Percentiles rank a stretch among this genome's conserved stretches.
These are phyloP conservation scores for Apiospora rasikravindrae DNA, from an alignment of 2,329 filamentous ascomycete species.

Conservation along the genomic window DNA sequence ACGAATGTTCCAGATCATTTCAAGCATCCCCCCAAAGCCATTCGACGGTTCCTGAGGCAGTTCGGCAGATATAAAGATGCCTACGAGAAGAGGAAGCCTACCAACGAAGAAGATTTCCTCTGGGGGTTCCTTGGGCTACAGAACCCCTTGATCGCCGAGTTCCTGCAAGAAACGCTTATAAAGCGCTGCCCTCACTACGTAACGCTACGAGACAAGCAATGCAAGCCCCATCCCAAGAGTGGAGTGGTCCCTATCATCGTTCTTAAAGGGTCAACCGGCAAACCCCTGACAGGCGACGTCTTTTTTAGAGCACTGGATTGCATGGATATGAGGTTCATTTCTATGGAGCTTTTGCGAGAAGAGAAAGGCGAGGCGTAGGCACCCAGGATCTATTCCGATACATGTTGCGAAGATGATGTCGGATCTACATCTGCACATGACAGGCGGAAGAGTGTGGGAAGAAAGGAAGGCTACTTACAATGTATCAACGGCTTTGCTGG, in stretches of 20 bases:
- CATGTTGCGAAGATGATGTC: neutral
- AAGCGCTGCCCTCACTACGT: neutral
- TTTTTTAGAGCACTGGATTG: neutral
- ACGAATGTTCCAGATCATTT: neutral
- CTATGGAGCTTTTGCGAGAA: neutral
- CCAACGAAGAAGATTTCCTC: neutral
- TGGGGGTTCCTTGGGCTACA: neutral
- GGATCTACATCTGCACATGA: neutral
- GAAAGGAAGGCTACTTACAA: neutral
- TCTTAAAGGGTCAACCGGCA: neutral
- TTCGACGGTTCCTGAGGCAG: neutral
- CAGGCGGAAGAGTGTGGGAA: neutral
- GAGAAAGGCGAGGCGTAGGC: neutral
- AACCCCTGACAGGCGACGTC: neutral
- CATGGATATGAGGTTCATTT: neutral
- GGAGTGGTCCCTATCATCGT: neutral
- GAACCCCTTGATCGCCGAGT: neutral
- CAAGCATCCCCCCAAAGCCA: neutral
- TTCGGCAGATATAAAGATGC: neutral
- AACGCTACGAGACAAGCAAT: neutral
- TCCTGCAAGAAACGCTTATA: neutral
- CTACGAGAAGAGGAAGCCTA: neutral
- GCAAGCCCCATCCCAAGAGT: neutral
- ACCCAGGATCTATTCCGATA: no score
- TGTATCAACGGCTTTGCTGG: neutral